Percentiles rank a stretch among this genome's conserved stretches.
Evolutionary conservation across 495 filamentous ascomycete species (phyloP).

Genomic region (Podospora comata): DNA sequence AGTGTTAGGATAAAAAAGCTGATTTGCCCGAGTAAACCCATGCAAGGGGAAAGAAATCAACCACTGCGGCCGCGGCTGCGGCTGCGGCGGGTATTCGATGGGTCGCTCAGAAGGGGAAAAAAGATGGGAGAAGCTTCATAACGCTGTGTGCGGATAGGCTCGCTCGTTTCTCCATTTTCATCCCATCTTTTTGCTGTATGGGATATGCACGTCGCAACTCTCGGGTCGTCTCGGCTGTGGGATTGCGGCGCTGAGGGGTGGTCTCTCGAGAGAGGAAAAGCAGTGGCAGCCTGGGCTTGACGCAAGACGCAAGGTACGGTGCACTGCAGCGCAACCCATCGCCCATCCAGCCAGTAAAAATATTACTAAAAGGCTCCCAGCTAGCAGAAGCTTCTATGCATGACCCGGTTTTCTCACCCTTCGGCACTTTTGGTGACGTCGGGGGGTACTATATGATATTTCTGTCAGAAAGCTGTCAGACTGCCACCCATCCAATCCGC

Average conservation of each 20-base stretch:
- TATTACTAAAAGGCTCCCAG: background rate
- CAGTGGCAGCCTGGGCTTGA: background rate
- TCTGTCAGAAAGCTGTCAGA: constrained; percentile 6
- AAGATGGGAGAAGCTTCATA: background rate
- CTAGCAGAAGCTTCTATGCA: background rate
- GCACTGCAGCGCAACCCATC: background rate
- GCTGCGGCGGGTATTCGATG: background rate
- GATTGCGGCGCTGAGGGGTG: background rate
- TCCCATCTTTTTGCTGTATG: background rate
- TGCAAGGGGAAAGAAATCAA: background rate
- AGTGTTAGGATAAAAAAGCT: background rate
- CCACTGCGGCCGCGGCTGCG: background rate
- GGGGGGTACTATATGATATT: background rate
- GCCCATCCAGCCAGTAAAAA: background rate
- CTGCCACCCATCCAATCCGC: background rate
- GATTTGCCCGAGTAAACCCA: background rate
- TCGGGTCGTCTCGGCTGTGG: background rate
- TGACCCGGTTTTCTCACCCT: background rate
- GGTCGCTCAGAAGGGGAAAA: background rate
- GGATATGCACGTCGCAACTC: background rate
- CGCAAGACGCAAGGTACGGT: background rate
- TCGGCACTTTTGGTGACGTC: background rate
- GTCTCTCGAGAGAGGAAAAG: background rate
- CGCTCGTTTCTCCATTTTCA: background rate
- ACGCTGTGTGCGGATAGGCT: background rate